phyloP scores from a whole-genome alignment of 306 rosid genomes.

The Psophocarpus tetragonolobus region DNA sequence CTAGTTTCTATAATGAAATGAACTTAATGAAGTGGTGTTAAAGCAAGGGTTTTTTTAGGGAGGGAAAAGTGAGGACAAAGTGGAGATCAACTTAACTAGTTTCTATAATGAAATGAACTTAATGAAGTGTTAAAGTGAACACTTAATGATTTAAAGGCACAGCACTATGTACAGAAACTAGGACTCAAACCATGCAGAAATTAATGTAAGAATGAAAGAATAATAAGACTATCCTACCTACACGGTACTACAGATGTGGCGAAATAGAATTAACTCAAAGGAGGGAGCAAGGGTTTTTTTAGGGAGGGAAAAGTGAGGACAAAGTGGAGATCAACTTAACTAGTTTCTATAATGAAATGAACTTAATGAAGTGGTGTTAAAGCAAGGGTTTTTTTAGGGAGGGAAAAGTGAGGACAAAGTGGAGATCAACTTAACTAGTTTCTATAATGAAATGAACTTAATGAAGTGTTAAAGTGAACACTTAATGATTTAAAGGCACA shows the following conservation, averaged over 20 bases:
- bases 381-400: no score
- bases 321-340: no score
- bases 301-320: no score
- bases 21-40: no score
- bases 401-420: background rate
- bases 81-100: background rate
- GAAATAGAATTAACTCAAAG: no score
- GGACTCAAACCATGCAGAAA: conserved; percentile 41
- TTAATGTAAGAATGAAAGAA: conserved; percentile 74
- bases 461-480: conserved; percentile 41
- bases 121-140: conserved; percentile 40
- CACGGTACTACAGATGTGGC: background rate
- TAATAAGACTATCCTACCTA: conserved; percentile 24
- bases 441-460: conserved; percentile 12
- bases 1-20: no score
- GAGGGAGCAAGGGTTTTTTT: no score
- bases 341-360: no score
- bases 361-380: no score
- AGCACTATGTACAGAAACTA: conserved; percentile 45
- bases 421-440: background rate
- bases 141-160: conserved; percentile 24
- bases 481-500: conserved; percentile 23
- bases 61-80: background rate
- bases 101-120: conserved; percentile 18
- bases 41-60: no score